Conservation (phyloP, 257 asterid species). For the Rubia yunnanensis region DNA sequence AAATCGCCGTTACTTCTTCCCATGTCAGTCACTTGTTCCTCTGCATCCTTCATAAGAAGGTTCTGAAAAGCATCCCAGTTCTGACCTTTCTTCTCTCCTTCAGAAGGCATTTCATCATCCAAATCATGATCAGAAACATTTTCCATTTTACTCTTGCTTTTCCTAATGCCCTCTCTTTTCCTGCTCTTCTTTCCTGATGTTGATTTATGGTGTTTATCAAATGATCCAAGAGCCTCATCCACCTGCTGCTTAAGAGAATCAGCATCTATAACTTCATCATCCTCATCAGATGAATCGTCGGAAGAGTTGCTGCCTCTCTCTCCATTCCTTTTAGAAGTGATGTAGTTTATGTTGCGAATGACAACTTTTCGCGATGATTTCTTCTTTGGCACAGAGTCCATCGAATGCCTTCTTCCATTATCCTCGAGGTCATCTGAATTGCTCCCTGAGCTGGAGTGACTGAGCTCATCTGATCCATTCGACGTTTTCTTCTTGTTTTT, state of each 20-base stretch:
- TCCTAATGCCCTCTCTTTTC: slow-evolving; percentile 32
- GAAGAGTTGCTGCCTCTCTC: slow-evolving; percentile 31
- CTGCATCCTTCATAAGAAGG: slow-evolving; percentile 63
- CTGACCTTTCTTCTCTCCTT: slow-evolving; percentile 34
- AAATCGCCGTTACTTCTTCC: slow-evolving; percentile 14
- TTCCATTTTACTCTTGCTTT: slow-evolving; percentile 17
- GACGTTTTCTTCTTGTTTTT: slow-evolving; percentile 33
- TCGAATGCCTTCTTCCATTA: slow-evolving; percentile 21
- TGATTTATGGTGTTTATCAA: slow-evolving; percentile 43
- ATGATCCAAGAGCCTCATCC: slow-evolving; percentile 51
- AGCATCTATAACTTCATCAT: slow-evolving; percentile 37
- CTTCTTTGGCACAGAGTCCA: slow-evolving; percentile 31
- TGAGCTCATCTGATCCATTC: slow-evolving; percentile 19
- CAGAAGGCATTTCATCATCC: slow-evolving; percentile 24
- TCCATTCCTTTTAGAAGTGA: slow-evolving; percentile 43
- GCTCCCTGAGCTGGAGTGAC: slow-evolving; percentile 34
- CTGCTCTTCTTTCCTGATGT: slow-evolving; percentile 28
- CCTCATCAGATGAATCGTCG: slow-evolving; percentile 37
- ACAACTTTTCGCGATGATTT: slow-evolving; percentile 60
- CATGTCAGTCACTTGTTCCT: slow-evolving; percentile 23
- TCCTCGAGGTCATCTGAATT: slow-evolving; percentile 40
- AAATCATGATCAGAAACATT: slow-evolving; percentile 15
- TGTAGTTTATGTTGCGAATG: slow-evolving; percentile 74
- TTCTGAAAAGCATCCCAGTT: slow-evolving; percentile 74
- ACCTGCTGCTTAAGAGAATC: slow-evolving; percentile 46